Conservation (phyloP, 371 early-diverging fungal species). For the Synchytrium microbalum region DNA sequence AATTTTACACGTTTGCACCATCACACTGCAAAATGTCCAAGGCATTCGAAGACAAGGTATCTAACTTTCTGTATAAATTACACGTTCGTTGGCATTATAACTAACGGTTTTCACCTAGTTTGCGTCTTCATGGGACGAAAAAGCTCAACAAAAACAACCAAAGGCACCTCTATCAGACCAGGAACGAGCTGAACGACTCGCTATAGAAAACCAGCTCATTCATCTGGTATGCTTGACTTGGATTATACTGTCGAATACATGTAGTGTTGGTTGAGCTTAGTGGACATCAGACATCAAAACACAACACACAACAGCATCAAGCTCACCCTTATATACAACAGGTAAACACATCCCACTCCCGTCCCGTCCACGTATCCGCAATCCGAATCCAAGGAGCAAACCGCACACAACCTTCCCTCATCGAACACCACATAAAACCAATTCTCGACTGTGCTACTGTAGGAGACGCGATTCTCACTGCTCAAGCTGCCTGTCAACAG, state of each 20-base stretch:
- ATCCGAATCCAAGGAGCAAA: conserved; percentile 1
- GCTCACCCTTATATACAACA: too few relatives aligned
- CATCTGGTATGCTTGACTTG: not conserved
- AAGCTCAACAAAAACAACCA: too few relatives aligned
- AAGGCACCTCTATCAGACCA: not conserved
- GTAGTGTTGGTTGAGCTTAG: too few relatives aligned
- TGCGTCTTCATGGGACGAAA: too few relatives aligned
- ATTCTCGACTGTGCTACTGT: conserved; percentile 29
- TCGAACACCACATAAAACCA: not conserved
- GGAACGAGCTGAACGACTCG: not conserved
- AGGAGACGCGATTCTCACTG: conserved; percentile 53
- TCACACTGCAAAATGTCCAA: too few relatives aligned
- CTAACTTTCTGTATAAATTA: too few relatives aligned
- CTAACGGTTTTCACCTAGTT: too few relatives aligned
- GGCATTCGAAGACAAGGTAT: too few relatives aligned
- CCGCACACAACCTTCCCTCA: not conserved
- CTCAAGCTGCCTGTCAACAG: conserved; percentile 54
- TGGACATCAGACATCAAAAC: too few relatives aligned
- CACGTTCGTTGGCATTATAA: too few relatives aligned
- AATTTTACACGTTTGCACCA: too few relatives aligned
- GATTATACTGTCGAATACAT: too few relatives aligned
- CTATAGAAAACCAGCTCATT: not conserved
- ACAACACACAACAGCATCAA: not conserved
- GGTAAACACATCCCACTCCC: not conserved
- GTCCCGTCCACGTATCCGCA: not conserved